phyloP scores from a whole-genome alignment of 495 filamentous ascomycete genomes.

The Amphirosellinia nigrospora region DNA sequence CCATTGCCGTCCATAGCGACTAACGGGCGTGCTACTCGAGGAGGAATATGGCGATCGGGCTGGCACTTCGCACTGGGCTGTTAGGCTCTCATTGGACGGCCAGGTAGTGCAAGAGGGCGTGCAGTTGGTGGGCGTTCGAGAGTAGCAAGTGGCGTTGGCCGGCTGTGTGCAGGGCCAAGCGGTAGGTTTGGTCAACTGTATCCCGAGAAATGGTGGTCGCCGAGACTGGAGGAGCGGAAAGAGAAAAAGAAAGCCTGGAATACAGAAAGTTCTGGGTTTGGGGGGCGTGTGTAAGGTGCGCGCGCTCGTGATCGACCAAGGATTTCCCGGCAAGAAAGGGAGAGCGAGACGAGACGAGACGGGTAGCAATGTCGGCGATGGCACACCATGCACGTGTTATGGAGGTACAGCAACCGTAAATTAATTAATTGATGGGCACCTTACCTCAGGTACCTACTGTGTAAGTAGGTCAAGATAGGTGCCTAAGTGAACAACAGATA shows the following conservation, averaged over 20 bases:
- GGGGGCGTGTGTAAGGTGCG: conserved; percentile 25
- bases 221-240: conserved; percentile 19
- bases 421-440: conserved; percentile 30
- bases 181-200: conserved; percentile 32
- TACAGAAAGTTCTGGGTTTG: not conserved
- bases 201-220: conserved; percentile 27
- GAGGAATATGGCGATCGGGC: conserved; percentile 35
- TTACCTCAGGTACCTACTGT: conserved; percentile 24
- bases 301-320: conserved; percentile 24
- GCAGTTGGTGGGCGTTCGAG: conserved; percentile 56
- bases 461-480: conserved; percentile 10
- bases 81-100: conserved; percentile 54
- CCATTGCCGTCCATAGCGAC: conserved; percentile 49
- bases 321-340: conserved; percentile 16
- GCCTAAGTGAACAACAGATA: conserved; percentile 24
- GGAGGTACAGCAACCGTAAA: conserved; percentile 28
- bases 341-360: too few relatives aligned
- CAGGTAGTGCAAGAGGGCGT: conserved; percentile 57
- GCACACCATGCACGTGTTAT: conserved; percentile 32
- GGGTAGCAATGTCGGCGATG: conserved; percentile 24
- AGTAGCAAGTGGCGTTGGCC: conserved; percentile 42
- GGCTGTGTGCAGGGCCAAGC: conserved; percentile 55
- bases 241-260: conserved; percentile 27
- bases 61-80: conserved; percentile 33
- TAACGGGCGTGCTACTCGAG: conserved; percentile 40